Conservation (phyloP, 257 asterid species). For the Jaltomata sinuosa region DNA sequence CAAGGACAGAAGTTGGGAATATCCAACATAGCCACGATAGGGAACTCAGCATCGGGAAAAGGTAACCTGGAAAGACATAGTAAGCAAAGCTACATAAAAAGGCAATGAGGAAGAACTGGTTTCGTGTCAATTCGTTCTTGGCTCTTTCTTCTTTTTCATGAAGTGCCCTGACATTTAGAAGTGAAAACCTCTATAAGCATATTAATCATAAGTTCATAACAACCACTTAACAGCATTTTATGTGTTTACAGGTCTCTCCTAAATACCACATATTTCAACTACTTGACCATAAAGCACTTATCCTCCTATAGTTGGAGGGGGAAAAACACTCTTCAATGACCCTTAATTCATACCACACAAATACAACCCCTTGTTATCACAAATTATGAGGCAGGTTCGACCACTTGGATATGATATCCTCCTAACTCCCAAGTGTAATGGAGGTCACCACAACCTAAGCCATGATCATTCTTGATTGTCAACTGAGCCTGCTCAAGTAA, state of each 20-base stretch:
- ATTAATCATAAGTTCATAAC: neutral
- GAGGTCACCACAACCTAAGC: neutral
- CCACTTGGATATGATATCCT: neutral
- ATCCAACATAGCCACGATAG: slow-evolving; percentile 1
- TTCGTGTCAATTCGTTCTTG: neutral
- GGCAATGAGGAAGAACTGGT: neutral
- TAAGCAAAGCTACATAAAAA: neutral
- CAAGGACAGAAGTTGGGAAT: slow-evolving; percentile 15
- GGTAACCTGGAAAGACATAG: slow-evolving; percentile 4
- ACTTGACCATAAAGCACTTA: neutral
- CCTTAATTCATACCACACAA: neutral
- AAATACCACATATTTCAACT: neutral
- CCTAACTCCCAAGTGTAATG: neutral
- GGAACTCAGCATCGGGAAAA: neutral
- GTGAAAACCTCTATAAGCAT: neutral
- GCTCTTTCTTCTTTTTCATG: slow-evolving; percentile 1
- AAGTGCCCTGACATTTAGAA: neutral
- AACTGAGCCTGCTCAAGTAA: neutral
- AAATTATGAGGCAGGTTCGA: neutral
- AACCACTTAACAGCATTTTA: neutral
- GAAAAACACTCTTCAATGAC: neutral
- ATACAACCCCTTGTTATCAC: neutral
- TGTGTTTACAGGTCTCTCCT: neutral
- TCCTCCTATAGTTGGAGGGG: neutral
- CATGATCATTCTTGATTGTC: neutral